Evolutionary conservation across 2,329 filamentous ascomycete genomes (phyloP), one percentile per base, ranked within the genome.

Genomic region (Fusarium citri): DNA sequence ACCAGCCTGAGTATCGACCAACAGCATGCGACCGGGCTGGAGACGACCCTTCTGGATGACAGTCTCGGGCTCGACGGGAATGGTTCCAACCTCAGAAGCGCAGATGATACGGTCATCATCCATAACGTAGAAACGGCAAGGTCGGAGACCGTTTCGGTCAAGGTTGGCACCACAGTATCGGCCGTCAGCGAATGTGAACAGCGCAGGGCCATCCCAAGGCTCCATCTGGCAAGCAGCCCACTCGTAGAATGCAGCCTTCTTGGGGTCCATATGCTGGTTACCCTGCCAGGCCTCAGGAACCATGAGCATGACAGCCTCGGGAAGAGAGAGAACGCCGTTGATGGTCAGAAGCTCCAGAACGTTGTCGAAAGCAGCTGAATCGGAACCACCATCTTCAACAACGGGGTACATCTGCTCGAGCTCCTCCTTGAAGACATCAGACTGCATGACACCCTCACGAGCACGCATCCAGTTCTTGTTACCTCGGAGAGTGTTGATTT

Each of bases 401-500:
- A 98, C 94, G 25, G 95, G 95, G 80, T 97, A 98, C 60, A 98
- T 88, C 75, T 87, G 83, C 81, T 98, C 94, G 18, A 98, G 89
- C 77, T 98, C 94, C 28, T 97, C 94, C 69, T 93, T 94, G 79
- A 98, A 98, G 57, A 97, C 86, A 72, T 94, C 91, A 3, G 95
- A 98, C 79, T 94, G 92, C 88, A 98, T 92, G 71, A 97, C 91
- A 81, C 95, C 95, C 83, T 98, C 95, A 78, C 95, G 91, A 68
- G 95, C 95, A 74, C 94, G 92, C 95, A 98, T 98, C 95, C 95
- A 98, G 83, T 98, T 98, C 87, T 98, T 98, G 86, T 98, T 98
- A 66, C 95, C 95, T 79, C 95, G 92, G 67, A 98, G 85, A 3
- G 95, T 98, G 82, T 98, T 98, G 79, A 98, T 98, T 84, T 98